Conservation (phyloP, 192 early-diverging fungal genomes). For the Pilobolus umbonatus region DNA sequence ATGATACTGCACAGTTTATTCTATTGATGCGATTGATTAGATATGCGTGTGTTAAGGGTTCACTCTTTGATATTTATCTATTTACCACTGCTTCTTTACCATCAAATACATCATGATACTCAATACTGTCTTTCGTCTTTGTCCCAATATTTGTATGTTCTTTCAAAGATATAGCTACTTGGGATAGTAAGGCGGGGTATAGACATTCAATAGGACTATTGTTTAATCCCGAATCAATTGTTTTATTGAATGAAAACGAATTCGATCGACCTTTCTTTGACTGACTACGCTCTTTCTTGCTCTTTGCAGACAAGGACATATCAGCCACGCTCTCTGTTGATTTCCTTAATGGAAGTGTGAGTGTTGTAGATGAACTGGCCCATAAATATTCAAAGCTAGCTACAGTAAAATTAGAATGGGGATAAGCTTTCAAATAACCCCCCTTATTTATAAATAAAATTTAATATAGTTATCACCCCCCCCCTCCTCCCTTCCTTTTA, state of each 20-base stretch:
- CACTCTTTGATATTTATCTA: not conserved
- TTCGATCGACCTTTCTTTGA: slow-evolving; percentile 1
- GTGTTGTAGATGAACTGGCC: slow-evolving; percentile 1
- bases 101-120: slow-evolving; percentile 81
- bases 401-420: not conserved
- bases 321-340: not conserved
- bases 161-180: slow-evolving; percentile 64
- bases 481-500: too few relatives aligned
- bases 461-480: not conserved
- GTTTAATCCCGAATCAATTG: not conserved
- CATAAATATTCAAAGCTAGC: slow-evolving; percentile 4
- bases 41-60: not conserved
- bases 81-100: slow-evolving; percentile 85
- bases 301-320: not conserved
- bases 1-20: slow-evolving; percentile 78
- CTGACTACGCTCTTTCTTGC: too few relatives aligned
- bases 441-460: not conserved
- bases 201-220: slow-evolving; percentile 23
- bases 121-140: slow-evolving; percentile 70
- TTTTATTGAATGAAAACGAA: slow-evolving; percentile 14
- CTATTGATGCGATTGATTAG: slow-evolving; percentile 23
- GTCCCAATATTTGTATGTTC: slow-evolving; percentile 53
- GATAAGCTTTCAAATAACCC: not conserved
- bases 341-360: slow-evolving; percentile 4
- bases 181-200: slow-evolving; percentile 69